Conservation (phyloP, 2,329 filamentous ascomycete species). For the Trichoderma asperellum region DNA sequence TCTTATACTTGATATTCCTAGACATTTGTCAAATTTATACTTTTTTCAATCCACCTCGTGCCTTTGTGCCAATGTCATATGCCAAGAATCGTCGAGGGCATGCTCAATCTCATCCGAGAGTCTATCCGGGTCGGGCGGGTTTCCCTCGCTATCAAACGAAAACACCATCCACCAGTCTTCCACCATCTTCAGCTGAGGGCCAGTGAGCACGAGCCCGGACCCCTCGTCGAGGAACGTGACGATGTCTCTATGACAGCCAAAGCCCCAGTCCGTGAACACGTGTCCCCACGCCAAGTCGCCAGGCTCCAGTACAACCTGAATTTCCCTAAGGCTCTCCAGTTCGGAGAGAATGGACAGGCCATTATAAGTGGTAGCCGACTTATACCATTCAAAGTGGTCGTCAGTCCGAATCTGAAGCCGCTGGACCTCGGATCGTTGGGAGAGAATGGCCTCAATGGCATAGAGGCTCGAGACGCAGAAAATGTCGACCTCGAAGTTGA, state of each 20-base stretch:
- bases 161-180: background rate
- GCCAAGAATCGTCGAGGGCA: background rate
- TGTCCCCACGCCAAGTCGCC: background rate
- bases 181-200: background rate
- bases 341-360: background rate
- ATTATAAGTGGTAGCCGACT: background rate
- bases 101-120: background rate
- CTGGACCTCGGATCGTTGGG: background rate
- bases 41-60: background rate
- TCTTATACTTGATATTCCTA: too few species aligned
- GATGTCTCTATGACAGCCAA: background rate
- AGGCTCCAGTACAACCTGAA: background rate
- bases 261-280: background rate
- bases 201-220: background rate
- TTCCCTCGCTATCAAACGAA: background rate
- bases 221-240: background rate
- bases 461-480: conserved; percentile 5
- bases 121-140: background rate
- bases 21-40: background rate
- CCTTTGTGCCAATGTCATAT: background rate
- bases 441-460: background rate
- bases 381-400: background rate
- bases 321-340: background rate
- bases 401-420: background rate
- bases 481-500: conserved; percentile 5